phyloP scores from a whole-genome alignment of 495 filamentous ascomycete species.

The Penicillium lagena region DNA sequence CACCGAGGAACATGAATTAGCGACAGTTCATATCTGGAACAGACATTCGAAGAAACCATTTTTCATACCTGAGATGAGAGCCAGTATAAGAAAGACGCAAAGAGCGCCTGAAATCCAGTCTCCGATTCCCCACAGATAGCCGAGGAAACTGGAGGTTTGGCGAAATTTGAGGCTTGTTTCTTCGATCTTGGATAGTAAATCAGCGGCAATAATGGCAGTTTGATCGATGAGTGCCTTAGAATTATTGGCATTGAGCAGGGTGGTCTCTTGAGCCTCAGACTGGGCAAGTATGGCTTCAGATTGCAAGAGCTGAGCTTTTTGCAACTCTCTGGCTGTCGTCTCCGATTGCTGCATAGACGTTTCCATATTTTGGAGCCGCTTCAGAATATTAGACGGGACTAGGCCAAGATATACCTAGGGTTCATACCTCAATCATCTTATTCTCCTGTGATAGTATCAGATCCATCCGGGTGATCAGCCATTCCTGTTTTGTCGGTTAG shows the following conservation, averaged over 20 bases:
- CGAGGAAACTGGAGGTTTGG: no score
- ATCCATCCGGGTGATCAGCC: slow-evolving; percentile 22
- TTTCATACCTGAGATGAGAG: no score
- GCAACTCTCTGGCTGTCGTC: slow-evolving; percentile 26
- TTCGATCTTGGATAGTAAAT: slow-evolving; percentile 35
- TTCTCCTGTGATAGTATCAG: slow-evolving; percentile 26
- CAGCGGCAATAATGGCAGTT: slow-evolving; percentile 27
- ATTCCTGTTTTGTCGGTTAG: slow-evolving; percentile 9
- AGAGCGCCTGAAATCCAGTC: no score
- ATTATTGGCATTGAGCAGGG: slow-evolving; percentile 25
- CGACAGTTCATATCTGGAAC: no score
- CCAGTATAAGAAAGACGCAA: no score
- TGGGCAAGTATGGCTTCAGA: slow-evolving; percentile 26
- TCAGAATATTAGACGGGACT: slow-evolving; percentile 8
- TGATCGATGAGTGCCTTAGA: slow-evolving; percentile 35
- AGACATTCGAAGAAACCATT: no score
- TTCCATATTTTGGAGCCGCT: slow-evolving; percentile 34
- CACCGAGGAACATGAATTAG: no score
- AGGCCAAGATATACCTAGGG: not conserved
- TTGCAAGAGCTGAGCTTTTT: slow-evolving; percentile 31
- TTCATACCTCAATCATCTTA: slow-evolving; percentile 26
- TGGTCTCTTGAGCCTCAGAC: slow-evolving; percentile 24
- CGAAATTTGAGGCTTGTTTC: slow-evolving; percentile 24
- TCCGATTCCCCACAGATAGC: no score
- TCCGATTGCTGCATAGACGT: slow-evolving; percentile 28